Base-by-base conservation (phyloP, 2,329 filamentous ascomycete genomes). In the Cladosporium sphaerospermum region DNA sequence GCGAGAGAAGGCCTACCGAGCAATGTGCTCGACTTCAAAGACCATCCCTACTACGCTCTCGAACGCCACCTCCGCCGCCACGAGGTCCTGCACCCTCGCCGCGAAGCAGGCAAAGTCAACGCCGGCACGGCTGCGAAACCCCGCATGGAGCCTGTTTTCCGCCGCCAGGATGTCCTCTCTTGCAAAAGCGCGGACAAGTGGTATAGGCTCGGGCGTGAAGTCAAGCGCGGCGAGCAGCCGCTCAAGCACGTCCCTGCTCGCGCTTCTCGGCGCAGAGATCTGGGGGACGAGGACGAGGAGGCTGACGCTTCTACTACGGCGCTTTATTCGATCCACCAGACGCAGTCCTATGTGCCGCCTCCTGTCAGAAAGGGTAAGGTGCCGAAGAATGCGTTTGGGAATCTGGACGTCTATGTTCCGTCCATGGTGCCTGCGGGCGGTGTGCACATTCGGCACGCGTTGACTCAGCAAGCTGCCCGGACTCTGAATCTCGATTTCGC, bases 181-280 rank as follows among this genome's bases (percentile, higher is more conserved):
- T 89, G 89, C 1, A 81, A 84, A 57, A 95, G 84, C 57, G 84
- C 83, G 3, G 89, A 95, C 60, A 89, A 87, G 58, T 99, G 93
- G 95, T 96, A 93, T 68, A 83, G 91, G 2, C 72, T 92, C 55
- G 93, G 93, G 0, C 79, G 89, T 23, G 85, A 90, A 58, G 82
- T 99, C 7, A 88, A 83, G 59, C 72, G 81, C 0, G 83, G 86
- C 11, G 88, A 96, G 67, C 85, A 93, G 53, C 89, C 93, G 0
- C 78, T 88, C 11, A 97, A 96, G 66, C 85, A 85, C 65, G 69
- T 75, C 42, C 68, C 67, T 62, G 32, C 72, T 13, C 57, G 62
- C n/a, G 34, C 45, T n/a, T 57, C 56, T 46, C 52, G 57, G 18
- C 54, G 56, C 3, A 55, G 54, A 23, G 57, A 57, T 11, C 53